These are phyloP conservation scores for Stemphylium beticola DNA, from an alignment of 2,329 filamentous ascomycete species.

Conservation along the genomic window DNA sequence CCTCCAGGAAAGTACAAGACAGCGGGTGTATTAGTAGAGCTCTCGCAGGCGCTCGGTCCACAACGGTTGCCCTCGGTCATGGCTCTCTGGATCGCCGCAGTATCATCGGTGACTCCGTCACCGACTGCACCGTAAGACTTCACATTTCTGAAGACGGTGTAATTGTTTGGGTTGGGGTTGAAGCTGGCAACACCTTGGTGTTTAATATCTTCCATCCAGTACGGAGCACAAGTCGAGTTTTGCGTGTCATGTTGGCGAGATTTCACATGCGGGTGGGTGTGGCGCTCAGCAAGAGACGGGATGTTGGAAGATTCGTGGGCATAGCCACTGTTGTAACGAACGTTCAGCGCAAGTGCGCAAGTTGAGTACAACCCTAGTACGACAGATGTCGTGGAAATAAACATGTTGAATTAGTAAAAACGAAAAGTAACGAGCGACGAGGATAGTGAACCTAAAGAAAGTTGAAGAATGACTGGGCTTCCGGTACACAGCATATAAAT, in stretches of 20 bases:
- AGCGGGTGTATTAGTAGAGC: slow-evolving; percentile 59
- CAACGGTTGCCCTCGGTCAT: slow-evolving; percentile 51
- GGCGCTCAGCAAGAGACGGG: slow-evolving; percentile 12
- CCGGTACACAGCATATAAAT: not conserved
- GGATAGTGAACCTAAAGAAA: not conserved
- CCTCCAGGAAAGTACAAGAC: slow-evolving; percentile 65
- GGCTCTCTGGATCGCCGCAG: slow-evolving; percentile 59
- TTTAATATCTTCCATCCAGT: slow-evolving; percentile 52
- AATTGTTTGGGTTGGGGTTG: slow-evolving; percentile 46
- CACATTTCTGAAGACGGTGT: slow-evolving; percentile 52
- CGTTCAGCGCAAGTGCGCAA: slow-evolving; percentile 3
- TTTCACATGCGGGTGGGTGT: slow-evolving; percentile 13
- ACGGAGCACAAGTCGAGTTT: slow-evolving; percentile 36
- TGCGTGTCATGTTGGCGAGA: slow-evolving; percentile 19
- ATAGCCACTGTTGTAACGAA: slow-evolving; percentile 3
- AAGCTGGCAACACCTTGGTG: slow-evolving; percentile 52
- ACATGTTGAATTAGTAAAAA: not conserved
- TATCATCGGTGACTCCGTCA: slow-evolving; percentile 52
- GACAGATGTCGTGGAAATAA: not conserved
- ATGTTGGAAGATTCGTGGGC: slow-evolving; percentile 17
- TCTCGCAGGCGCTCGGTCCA: slow-evolving; percentile 49
- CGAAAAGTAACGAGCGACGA: not conserved
- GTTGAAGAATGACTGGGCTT: not conserved
- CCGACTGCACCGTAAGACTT: slow-evolving; percentile 51
- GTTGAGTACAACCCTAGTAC: slow-evolving; percentile 6